Conservation (phyloP, 1,139 yeast species). For the Spathaspora jeffriesii region DNA sequence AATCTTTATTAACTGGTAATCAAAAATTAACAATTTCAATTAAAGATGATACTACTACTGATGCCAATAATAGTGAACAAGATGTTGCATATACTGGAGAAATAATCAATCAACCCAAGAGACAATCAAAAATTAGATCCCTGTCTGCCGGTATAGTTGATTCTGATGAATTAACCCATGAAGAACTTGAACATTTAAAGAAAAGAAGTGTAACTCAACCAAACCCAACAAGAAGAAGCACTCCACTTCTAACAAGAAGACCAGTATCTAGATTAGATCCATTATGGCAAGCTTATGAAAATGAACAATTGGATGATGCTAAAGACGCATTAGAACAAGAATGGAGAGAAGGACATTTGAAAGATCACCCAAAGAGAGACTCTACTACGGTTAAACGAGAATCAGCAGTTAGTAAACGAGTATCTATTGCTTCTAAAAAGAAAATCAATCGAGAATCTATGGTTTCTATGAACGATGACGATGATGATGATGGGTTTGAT, state of each 20-base stretch:
- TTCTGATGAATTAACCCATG: conserved; percentile 35
- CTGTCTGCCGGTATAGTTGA: conserved; percentile 34
- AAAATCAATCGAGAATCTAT: conserved; percentile 39
- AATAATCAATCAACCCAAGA: conserved; percentile 36
- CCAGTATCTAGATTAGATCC: conserved; percentile 79
- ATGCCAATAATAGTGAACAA: conserved; percentile 31
- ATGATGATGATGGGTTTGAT: conserved; percentile 11
- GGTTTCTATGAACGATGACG: conserved; percentile 34
- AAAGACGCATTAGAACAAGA: conserved; percentile 44
- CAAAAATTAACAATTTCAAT: conserved; percentile 41
- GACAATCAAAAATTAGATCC: conserved; percentile 39
- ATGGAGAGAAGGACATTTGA: conserved; percentile 19
- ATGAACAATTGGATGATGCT: conserved; percentile 48
- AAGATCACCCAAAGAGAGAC: conserved; percentile 4
- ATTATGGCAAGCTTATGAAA: conserved; percentile 48
- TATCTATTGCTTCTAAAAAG: conserved; percentile 5
- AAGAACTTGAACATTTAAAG: conserved; percentile 44
- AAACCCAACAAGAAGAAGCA: conserved; percentile 37
- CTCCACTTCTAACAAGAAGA: conserved; percentile 48
- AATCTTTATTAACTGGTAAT: conserved; percentile 38
- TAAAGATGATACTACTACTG: conserved; percentile 28
- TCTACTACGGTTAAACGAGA: conserved; percentile 6
- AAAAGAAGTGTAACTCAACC: conserved; percentile 52
- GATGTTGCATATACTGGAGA: conserved; percentile 24
- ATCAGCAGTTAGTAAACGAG: conserved; percentile 6